Conservation (phyloP, 805 yeast genomes). For the Yamadazyma sp. region DNA sequence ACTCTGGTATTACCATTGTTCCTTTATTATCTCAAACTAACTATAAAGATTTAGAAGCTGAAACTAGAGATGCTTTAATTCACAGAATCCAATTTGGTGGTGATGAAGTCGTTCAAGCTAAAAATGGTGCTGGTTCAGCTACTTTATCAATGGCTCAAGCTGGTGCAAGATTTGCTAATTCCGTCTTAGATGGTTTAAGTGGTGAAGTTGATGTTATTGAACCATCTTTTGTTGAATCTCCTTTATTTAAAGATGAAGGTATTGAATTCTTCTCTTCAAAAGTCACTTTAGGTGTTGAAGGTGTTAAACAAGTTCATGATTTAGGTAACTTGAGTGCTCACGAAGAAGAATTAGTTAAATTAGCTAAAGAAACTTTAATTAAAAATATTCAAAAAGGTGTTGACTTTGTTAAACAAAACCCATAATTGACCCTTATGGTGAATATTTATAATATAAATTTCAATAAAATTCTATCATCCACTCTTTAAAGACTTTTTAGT, state of each 20-base stretch:
- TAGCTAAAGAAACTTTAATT: constrained; percentile 85
- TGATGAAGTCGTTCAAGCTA: constrained; percentile 92
- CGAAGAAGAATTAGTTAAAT: constrained; percentile 80
- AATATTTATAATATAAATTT: no score
- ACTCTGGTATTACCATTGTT: constrained; percentile 94
- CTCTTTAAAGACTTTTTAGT: no score
- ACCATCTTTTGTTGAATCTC: constrained; percentile 75
- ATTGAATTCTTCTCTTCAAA: constrained; percentile 94
- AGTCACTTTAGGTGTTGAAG: constrained; percentile 89
- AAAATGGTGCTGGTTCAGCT: constrained; percentile 92
- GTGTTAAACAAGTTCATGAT: constrained; percentile 78
- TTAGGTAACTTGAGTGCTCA: constrained; percentile 69
- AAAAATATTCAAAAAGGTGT: constrained; percentile 93
- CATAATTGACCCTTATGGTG: no score
- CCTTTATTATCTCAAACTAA: constrained; percentile 85
- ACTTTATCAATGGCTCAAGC: constrained; percentile 93
- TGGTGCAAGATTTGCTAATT: constrained; percentile 71
- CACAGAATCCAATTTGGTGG: constrained; percentile 95
- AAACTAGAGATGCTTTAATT: constrained; percentile 50
- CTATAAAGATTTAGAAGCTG: constrained; percentile 51
- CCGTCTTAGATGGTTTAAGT: constrained; percentile 61
- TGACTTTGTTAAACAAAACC: constrained; percentile 74
- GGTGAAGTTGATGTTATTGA: constrained; percentile 65
- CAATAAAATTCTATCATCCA: no score
- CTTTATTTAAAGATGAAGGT: constrained; percentile 82